A percentile compares a stretch with the other conserved stretches of the same genome.
These are phyloP conservation scores for Aspergillus taichungensis DNA, from an alignment of 495 filamentous ascomycete species.

Conservation along the genomic window DNA sequence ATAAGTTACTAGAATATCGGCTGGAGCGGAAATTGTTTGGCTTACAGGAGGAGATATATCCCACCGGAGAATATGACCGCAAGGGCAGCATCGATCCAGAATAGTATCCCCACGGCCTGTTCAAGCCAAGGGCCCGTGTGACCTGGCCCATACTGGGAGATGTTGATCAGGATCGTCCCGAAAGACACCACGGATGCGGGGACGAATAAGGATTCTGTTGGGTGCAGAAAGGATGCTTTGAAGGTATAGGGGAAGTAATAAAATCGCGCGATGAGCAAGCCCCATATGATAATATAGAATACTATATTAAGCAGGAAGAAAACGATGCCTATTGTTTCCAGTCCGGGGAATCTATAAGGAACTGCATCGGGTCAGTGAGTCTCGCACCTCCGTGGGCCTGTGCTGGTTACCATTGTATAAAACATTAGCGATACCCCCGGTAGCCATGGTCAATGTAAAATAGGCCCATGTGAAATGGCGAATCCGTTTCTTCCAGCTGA, in stretches of 20 bases:
- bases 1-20: slow-evolving; percentile 9
- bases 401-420: slow-evolving; percentile 49
- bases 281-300: slow-evolving; percentile 61
- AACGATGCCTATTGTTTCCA: slow-evolving; percentile 61
- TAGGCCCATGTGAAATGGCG: slow-evolving; percentile 57
- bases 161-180: slow-evolving; percentile 71
- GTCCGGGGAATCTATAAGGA: slow-evolving; percentile 58
- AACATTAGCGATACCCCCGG: slow-evolving; percentile 76
- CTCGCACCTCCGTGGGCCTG: too few relatives aligned
- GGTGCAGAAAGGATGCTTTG: slow-evolving; percentile 62
- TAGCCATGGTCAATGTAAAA: slow-evolving; percentile 74
- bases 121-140: slow-evolving; percentile 61
- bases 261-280: slow-evolving; percentile 61
- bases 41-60: slow-evolving; percentile 63
- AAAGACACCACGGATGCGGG: slow-evolving; percentile 62
- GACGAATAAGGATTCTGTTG: slow-evolving; percentile 72
- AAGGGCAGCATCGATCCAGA: slow-evolving; percentile 63
- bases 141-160: slow-evolving; percentile 67
- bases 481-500: slow-evolving; percentile 41
- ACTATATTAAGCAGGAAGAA: slow-evolving; percentile 70
- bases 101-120: slow-evolving; percentile 51
- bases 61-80: slow-evolving; percentile 55
- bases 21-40: neutral
- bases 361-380: slow-evolving; percentile 31
- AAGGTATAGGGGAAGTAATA: slow-evolving; percentile 63